Conservation (phyloP, 805 yeast species). For the Blastobotrys americana region DNA sequence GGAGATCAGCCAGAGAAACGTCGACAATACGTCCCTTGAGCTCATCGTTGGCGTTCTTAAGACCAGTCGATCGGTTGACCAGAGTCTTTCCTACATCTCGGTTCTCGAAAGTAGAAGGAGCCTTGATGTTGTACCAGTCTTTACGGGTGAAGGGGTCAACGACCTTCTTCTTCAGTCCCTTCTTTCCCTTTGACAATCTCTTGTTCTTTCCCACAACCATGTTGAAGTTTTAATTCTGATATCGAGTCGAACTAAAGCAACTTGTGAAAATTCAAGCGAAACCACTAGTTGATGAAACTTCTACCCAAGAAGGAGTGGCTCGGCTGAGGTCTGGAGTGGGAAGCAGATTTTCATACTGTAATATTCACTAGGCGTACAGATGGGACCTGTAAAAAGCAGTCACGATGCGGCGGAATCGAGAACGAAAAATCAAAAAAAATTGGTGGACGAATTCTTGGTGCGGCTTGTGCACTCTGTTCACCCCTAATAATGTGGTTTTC, state of each 20-base stretch:
- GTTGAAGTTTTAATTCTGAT: slow-evolving; percentile 13
- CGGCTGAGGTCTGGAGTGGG: too few relatives aligned
- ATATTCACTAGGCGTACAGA: too few relatives aligned
- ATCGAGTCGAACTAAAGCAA: too few relatives aligned
- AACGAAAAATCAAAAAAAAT: too few relatives aligned
- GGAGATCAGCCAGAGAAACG: slow-evolving; percentile 93
- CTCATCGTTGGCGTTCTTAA: slow-evolving; percentile 94
- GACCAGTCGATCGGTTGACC: slow-evolving; percentile 97
- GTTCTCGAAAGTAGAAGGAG: slow-evolving; percentile 97
- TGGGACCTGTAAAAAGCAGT: too few relatives aligned
- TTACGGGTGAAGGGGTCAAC: slow-evolving; percentile 99
- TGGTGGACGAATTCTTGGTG: too few relatives aligned
- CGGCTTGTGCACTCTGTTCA: too few relatives aligned
- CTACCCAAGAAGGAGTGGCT: too few relatives aligned
- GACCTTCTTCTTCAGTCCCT: slow-evolving; percentile 98
- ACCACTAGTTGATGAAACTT: too few relatives aligned
- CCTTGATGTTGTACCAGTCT: slow-evolving; percentile 98
- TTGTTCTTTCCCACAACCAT: slow-evolving; percentile 88
- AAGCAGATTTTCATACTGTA: too few relatives aligned
- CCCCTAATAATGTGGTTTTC: too few relatives aligned
- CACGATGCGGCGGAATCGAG: too few relatives aligned
- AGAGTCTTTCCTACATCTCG: slow-evolving; percentile 98
- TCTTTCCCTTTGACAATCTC: slow-evolving; percentile 75
- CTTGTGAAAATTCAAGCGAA: neutral
- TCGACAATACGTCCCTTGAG: slow-evolving; percentile 97